Base-by-base conservation (phyloP, 2,329 filamentous ascomycete genomes). In the Pseudogymnoascus sp. region DNA sequence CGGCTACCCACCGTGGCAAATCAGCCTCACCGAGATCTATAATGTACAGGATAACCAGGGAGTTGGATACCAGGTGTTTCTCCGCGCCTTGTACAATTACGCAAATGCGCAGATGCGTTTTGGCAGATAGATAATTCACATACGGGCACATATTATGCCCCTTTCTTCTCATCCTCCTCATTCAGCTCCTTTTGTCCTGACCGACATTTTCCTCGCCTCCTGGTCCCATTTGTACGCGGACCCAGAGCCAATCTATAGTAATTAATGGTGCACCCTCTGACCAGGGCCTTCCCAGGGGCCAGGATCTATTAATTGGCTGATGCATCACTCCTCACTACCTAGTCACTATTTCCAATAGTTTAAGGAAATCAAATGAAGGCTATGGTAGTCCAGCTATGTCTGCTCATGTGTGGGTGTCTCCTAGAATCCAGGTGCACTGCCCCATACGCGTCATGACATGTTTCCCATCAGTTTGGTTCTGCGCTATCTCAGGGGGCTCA, bases 1-100 rank as follows among this genome's bases (percentile, higher is more conserved):
- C 62, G 92, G 95, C 9, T 99, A 97, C 74, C 95, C 95, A 9
- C 95, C 95, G 0, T 99, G 95, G 95, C 95, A 97, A 77, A 84
- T 97, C 66, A 85, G 95, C 46, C 78, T 99, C 72, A 97, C 93
- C 0, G 95, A 99, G 80, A 97, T 99, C 64, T 97, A 93, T 74
- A 85, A 87, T 70, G 79, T 90, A 11, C 82, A 83, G 63, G 89
- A 93, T 72, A 91, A 91, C 74, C 83, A 89, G 66, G 87, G 87
- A 1, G 93, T 99, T 17, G 92, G 92, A 50, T 99, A 99, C 75
- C 93, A 97, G 73, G 89, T 96, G 31, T 99, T 97, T 75, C 80
- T 97, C 67, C 83, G 88, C 67, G 93, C 88, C 0, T 77, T 99
- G 69, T 88, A 90, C 75, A 91, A 88, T 70, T 99, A 86, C 77